Evolutionary conservation across 2,329 filamentous ascomycete genomes (phyloP), one percentile per base, ranked within the genome.

Genomic region (Colletotrichum sp.): DNA sequence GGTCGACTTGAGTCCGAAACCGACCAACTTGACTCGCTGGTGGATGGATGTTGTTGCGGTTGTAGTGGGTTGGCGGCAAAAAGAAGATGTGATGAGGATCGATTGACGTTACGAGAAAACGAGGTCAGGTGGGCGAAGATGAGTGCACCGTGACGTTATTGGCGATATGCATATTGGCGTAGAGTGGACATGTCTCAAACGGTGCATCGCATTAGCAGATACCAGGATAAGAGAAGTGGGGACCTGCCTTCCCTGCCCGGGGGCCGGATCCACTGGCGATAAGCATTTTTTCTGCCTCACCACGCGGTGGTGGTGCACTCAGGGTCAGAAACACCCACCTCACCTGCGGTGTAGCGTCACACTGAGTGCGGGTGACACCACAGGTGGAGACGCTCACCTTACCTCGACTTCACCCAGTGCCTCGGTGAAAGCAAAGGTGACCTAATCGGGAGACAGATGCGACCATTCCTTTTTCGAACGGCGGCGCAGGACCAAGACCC

Each of bases 381-480:
- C 10, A n/a, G 26, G 52, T 44, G 55, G 55, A 18, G 30, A 7
- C 1, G 13, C 44, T 68, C 67, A 69, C 34, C 67, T 69, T 69
- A 49, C 21, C 67, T 69, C 18, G 24, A 60, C 55, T 18, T 63
- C 39, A 70, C 34, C 7, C 36, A 4, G 24, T 44, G 15, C 28
- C 60, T 71, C 69, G 69, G 69, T 69, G 66, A 73, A 18, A 16
- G 28, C 57, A 6, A 57, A 63, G 72, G 57, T 44, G 69, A 64
- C 34, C 72, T 57, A 72, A 62, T 72, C 72, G 63, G 69, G 72
- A 36, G 52, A 72, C 49, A 28, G 28, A 73, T 59, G n/a, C 63
- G 57, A 73, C 70, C n/a, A 59, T 73, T 65, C 70, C 64, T 64
- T 59, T 76, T 76, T 59, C 57, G 63, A 57, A n/a, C 55, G 36